phyloP scores from a whole-genome alignment of 768 basidiomycete species.

The Pisolithus albus region DNA sequence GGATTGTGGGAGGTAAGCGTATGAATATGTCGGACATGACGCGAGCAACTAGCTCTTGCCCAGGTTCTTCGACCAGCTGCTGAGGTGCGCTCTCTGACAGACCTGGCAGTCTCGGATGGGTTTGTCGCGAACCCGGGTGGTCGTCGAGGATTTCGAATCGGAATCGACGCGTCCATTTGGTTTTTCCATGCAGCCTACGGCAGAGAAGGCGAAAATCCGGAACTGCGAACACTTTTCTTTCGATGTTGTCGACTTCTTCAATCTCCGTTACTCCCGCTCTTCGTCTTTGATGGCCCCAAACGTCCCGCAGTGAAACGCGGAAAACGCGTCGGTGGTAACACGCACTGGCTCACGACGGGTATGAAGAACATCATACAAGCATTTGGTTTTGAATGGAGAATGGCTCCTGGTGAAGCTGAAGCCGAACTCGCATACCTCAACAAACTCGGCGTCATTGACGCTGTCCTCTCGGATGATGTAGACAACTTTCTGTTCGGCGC shows the following conservation, averaged over 20 bases:
- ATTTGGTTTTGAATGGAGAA: conserved; percentile 75
- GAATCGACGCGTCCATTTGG: conserved; percentile 82
- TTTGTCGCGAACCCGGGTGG: conserved; percentile 60
- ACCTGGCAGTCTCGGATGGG: conserved; percentile 68
- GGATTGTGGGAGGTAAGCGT: conserved; percentile 43
- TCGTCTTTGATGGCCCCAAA: conserved; percentile 88
- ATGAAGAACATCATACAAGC: conserved; percentile 76
- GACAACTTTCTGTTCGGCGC: conserved; percentile 92
- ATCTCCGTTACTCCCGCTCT: conserved; percentile 77
- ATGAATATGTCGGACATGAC: neutral
- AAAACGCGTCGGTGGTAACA: conserved; percentile 57
- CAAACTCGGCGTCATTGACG: conserved; percentile 75
- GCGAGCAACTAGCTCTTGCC: conserved; percentile 7
- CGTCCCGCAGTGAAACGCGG: conserved; percentile 78
- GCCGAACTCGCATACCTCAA: conserved; percentile 89
- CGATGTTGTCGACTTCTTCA: conserved; percentile 73
- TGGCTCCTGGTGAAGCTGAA: conserved; percentile 91
- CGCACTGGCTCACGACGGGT: conserved; percentile 61
- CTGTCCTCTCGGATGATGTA: conserved; percentile 86
- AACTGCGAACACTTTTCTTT: conserved; percentile 78
- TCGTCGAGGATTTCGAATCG: conserved; percentile 70
- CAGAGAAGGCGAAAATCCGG: conserved; percentile 79
- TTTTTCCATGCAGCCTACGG: conserved; percentile 70
- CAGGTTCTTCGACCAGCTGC: conserved; percentile 69
- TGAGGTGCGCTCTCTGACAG: conserved; percentile 65